Conservation (phyloP, 129 eudicot species). For the Kitagawia praeruptora region DNA sequence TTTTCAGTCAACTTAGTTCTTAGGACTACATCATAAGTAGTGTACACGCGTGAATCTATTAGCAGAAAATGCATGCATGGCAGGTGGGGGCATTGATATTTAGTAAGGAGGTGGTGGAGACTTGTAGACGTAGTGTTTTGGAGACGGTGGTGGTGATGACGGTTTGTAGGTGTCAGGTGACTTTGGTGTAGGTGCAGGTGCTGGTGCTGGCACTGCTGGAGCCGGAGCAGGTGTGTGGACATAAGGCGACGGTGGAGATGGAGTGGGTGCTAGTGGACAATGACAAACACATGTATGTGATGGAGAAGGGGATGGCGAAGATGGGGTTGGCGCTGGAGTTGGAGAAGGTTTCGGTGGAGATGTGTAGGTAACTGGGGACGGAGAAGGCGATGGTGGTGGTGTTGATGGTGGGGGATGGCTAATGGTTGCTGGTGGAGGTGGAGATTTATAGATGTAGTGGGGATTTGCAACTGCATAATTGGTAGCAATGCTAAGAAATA, state of each 20-base stretch:
- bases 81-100: not conserved
- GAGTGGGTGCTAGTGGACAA: conserved; percentile 4
- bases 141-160: not conserved
- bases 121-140: not conserved
- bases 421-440: not conserved
- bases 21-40: not conserved
- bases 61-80: not conserved
- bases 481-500: not conserved
- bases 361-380: not conserved
- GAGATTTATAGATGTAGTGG: not conserved
- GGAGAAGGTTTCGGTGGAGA: not conserved
- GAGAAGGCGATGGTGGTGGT: not conserved
- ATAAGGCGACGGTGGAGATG: not conserved
- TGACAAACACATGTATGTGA: not conserved
- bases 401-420: not conserved
- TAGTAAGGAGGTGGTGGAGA: conserved; percentile 11
- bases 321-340: not conserved
- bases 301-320: conserved; percentile 7
- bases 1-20: not conserved
- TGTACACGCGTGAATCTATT: not conserved
- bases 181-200: not conserved
- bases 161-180: not conserved
- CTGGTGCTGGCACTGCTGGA: not conserved
- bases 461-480: not conserved
- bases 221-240: not conserved